These are phyloP conservation scores for Linanthus parryae DNA, from an alignment of 148 eudicot species.

Conservation along the genomic window DNA sequence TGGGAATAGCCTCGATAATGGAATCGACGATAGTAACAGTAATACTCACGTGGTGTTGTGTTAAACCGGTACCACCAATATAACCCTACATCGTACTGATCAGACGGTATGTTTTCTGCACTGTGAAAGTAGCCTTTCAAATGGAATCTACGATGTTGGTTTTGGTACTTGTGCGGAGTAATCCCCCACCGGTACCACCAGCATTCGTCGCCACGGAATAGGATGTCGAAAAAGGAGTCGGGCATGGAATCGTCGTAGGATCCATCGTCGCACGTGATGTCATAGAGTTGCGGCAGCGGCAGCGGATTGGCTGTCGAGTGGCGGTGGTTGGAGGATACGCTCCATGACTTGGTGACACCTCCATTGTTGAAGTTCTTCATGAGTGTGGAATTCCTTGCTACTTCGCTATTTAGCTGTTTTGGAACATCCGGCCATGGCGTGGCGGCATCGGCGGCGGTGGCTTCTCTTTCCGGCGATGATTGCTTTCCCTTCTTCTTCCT, in stretches of 20 bases:
- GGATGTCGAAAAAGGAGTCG: not conserved
- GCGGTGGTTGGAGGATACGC: not conserved
- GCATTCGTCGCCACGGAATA: not conserved
- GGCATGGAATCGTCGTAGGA: not conserved
- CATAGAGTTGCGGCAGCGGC: not conserved
- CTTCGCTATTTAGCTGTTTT: not conserved
- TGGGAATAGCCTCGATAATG: slow-evolving; percentile 3
- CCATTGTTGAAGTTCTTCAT: not conserved
- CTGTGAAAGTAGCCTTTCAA: no score
- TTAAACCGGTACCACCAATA: not conserved
- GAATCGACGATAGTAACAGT: not conserved
- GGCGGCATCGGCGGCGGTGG: not conserved
- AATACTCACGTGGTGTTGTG: no score
- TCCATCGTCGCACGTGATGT: not conserved
- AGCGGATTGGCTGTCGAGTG: not conserved
- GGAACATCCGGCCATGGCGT: slow-evolving; percentile 9
- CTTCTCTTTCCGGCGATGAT: not conserved
- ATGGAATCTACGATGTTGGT: no score
- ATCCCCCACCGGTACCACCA: no score
- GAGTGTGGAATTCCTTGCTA: not conserved
- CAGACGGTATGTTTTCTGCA: not conserved
- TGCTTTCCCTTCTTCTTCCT: slow-evolving; percentile 7
- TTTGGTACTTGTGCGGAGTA: no score
- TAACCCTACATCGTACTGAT: not conserved
- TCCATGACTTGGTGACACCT: slow-evolving; percentile 6